Conservation (phyloP, 768 basidiomycete genomes). For the Boletus vermiculosoides region DNA sequence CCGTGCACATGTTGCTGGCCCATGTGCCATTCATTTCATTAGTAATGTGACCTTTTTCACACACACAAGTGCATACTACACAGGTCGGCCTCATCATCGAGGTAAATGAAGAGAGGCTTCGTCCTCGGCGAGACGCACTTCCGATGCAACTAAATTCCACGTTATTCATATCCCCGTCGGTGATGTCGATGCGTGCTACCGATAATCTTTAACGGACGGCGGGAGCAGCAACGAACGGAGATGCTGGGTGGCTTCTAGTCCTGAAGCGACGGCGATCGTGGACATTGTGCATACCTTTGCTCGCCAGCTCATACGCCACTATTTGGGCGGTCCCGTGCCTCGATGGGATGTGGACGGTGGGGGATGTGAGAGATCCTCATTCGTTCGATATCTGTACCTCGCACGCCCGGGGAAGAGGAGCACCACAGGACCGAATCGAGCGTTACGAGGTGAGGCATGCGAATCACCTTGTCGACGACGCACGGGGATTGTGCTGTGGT, state of each 20-base stretch:
- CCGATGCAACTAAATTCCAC: conserved; percentile 14
- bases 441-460: too few relatives aligned
- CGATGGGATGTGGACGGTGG: conserved; percentile 2
- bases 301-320: background rate
- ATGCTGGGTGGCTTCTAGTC: conserved; percentile 1
- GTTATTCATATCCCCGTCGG: conserved; percentile 11
- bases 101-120: conserved; percentile 9
- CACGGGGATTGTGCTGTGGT: conserved; percentile 23
- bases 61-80: background rate
- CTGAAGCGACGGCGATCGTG: conserved; percentile 16
- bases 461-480: conserved; percentile 15
- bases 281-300: background rate
- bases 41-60: conserved; percentile 5
- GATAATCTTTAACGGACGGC: background rate
- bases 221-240: conserved; percentile 10
- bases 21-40: conserved; percentile 25
- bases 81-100: background rate
- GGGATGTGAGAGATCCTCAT: conserved; percentile 21
- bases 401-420: conserved; percentile 9
- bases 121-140: conserved; percentile 12
- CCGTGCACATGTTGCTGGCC: conserved; percentile 14
- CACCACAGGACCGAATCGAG: conserved; percentile 5
- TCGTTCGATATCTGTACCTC: conserved; percentile 11
- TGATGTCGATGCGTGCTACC: conserved; percentile 3
- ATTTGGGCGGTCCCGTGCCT: conserved; percentile 12